A percentile compares a stretch with the other conserved stretches of the same genome.
These are phyloP conservation scores for Saccharomycopsis babjevae DNA, from an alignment of 805 yeast species.

Conservation along the genomic window DNA sequence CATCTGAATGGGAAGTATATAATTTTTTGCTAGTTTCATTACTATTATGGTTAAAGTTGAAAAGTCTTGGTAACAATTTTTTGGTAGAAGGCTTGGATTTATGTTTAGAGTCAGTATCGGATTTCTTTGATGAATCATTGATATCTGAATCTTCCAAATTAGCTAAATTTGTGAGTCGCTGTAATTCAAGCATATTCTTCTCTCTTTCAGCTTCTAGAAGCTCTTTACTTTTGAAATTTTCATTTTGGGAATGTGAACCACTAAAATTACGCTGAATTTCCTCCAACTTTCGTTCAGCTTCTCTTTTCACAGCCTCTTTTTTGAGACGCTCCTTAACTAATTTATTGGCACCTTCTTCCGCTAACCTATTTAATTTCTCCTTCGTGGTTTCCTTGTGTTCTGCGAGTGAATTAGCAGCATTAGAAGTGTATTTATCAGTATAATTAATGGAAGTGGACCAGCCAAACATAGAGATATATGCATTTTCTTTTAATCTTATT, in stretches of 20 bases:
- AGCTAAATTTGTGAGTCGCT: background rate
- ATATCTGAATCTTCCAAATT: background rate
- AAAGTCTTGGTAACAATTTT: background rate
- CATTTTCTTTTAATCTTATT: background rate
- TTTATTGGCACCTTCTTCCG: conserved; percentile 10
- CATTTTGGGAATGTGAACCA: background rate
- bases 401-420: background rate
- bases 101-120: background rate
- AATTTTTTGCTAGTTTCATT: background rate
- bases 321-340: conserved; percentile 2
- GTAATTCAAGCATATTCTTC: background rate
- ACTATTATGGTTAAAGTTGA: background rate
- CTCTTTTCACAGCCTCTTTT: conserved; percentile 4
- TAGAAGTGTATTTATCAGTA: background rate
- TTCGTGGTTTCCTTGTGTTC: background rate
- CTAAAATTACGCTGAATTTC: conserved; percentile 4
- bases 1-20: background rate
- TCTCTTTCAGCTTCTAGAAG: conserved; percentile 1
- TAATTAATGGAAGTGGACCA: conserved; percentile 11
- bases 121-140: background rate
- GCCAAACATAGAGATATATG: conserved; percentile 16
- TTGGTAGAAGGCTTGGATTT: background rate
- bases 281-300: background rate
- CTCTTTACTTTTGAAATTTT: background rate
- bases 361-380: conserved; percentile 10